Percentiles rank a stretch among this genome's conserved stretches.
These are phyloP conservation scores for Colletotrichum echinochloae DNA, from an alignment of 2,329 filamentous ascomycete species.

Conservation along the genomic window DNA sequence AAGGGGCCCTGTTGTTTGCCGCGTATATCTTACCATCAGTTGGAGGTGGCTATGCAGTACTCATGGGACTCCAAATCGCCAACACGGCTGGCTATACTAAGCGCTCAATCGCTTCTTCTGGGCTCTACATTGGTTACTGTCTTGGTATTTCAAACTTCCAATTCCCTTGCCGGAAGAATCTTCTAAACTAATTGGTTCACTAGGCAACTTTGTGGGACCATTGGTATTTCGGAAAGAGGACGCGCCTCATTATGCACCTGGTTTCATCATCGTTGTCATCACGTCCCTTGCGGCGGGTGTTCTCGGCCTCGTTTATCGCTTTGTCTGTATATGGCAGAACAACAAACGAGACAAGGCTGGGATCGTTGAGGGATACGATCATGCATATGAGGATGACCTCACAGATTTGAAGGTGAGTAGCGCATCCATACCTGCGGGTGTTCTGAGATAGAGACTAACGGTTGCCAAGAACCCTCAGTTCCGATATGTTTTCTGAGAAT, in stretches of 20 bases:
- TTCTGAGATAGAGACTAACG: background rate
- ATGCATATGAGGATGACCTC: background rate
- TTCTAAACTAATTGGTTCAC: background rate
- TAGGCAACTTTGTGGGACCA: background rate
- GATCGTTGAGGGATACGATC: background rate
- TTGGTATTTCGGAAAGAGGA: constrained; percentile 55
- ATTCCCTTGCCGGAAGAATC: background rate
- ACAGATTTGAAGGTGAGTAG: background rate
- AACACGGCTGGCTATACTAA: constrained; percentile 67
- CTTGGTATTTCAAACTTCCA: constrained; percentile 49
- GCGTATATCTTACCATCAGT: constrained; percentile 60
- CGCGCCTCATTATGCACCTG: constrained; percentile 44
- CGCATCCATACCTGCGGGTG: background rate
- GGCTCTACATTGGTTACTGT: constrained; percentile 64
- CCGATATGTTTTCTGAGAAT: background rate
- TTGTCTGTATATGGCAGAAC: constrained; percentile 50
- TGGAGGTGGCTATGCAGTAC: constrained; percentile 60
- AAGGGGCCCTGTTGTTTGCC: constrained; percentile 60
- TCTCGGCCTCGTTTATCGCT: constrained; percentile 57
- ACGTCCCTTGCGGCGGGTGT: constrained; percentile 47
- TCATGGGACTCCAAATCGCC: constrained; percentile 62
- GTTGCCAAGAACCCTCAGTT: background rate
- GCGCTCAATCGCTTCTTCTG: constrained; percentile 59
- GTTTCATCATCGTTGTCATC: constrained; percentile 53
- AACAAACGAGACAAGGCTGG: background rate